Conservation (phyloP, 148 eudicot genomes). For the Limonium bicolor region DNA sequence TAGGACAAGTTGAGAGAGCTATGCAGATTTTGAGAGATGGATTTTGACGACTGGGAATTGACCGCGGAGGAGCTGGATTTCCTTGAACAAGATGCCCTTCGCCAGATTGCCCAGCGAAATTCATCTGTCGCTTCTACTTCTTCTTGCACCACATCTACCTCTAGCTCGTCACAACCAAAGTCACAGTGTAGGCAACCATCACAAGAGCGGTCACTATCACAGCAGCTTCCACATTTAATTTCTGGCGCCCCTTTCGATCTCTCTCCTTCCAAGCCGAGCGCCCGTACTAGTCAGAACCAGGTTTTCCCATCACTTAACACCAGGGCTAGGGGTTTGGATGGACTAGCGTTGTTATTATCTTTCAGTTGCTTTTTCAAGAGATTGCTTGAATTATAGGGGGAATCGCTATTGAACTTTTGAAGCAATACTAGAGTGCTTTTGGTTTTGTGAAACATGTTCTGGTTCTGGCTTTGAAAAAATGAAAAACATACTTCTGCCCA, state of each 20-base stretch:
- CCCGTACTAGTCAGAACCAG: slow-evolving; percentile 1
- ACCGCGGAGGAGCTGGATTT: slow-evolving; percentile 58
- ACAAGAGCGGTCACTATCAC: slow-evolving; percentile 1
- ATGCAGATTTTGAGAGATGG: too few species aligned
- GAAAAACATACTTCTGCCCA: too few species aligned
- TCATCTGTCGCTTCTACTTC: slow-evolving; percentile 19
- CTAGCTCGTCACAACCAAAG: background rate
- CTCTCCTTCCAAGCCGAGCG: slow-evolving; percentile 7
- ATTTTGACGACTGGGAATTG: slow-evolving; percentile 53
- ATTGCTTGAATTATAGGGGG: too few species aligned
- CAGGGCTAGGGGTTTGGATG: too few species aligned
- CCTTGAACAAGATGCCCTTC: slow-evolving; percentile 60
- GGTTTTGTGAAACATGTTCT: too few species aligned
- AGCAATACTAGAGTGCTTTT: too few species aligned
- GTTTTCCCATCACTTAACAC: background rate
- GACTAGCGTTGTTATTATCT: background rate
- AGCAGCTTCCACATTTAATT: background rate
- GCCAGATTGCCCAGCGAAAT: slow-evolving; percentile 57
- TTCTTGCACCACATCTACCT: slow-evolving; percentile 6
- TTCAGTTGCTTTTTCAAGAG: too few species aligned
- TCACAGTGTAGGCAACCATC: slow-evolving; percentile 3
- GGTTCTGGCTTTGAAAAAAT: too few species aligned
- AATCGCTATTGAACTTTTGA: too few species aligned
- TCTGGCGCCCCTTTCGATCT: background rate
- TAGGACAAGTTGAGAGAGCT: too few species aligned